Evolutionary conservation across 306 rosid genomes (phyloP).

Genomic region (Inga laurina): DNA sequence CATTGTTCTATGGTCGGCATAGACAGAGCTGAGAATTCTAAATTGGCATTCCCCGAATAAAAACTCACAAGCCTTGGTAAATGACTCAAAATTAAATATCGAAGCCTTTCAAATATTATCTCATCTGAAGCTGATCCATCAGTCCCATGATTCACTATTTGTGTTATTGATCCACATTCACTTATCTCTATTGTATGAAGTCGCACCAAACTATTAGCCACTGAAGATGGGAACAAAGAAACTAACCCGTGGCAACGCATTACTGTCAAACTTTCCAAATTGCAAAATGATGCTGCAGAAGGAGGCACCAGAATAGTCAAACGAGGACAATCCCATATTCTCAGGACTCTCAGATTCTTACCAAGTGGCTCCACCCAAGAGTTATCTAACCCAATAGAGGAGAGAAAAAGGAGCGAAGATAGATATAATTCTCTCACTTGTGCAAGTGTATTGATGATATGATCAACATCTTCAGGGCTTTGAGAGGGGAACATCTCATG

Average conservation of each 20-base stretch:
- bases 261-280: background rate
- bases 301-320: background rate
- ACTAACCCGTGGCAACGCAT: constrained; percentile 2
- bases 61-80: background rate
- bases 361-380: background rate
- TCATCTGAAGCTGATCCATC: background rate
- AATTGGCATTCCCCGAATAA: background rate
- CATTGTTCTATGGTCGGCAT: background rate
- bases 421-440: background rate
- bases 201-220: constrained; percentile 26
- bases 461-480: background rate
- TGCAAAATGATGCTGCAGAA: background rate
- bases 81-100: background rate
- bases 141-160: background rate
- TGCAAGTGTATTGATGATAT: background rate
- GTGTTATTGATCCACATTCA: background rate
- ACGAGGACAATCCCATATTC: background rate
- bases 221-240: constrained; percentile 14
- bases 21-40: background rate
- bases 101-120: background rate
- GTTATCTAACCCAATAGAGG: background rate
- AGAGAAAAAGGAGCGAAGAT: background rate
- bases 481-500: background rate
- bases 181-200: background rate
- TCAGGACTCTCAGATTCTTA: background rate